Base-by-base conservation (phyloP, 2,329 filamentous ascomycete genomes). In the Penicillium frequentans region DNA sequence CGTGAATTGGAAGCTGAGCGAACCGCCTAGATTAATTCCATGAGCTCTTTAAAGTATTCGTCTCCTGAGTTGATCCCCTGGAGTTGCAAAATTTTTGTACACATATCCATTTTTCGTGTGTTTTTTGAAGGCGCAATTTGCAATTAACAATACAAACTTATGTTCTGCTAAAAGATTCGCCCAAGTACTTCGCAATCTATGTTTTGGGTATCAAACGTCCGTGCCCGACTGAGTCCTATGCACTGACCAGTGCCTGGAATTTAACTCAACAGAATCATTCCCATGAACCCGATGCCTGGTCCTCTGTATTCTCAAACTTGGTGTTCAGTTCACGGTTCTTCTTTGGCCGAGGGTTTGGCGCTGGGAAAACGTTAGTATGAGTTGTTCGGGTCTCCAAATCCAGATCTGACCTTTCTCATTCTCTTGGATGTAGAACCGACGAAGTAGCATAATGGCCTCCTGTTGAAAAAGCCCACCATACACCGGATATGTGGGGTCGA, bases 351-450 rank as follows among this genome's bases (percentile, higher is more conserved):
- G 85, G 86, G 63, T 86, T 85, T 3, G 85, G 85, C 31, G 85
- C 86, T 84, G 55, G 13, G 4, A 37, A 33, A 42, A 21, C 21
- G 33, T 54, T 23, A 48, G 21, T 42, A 35, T 42, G 57, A 31
- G n/a, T 52, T 42, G 19, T 33, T 49, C 35, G 14, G 13, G 16
- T 24, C 16, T 45, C 21, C 11, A 16, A 33, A 33, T 14, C 43
- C 31, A 49, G 27, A n/a, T 29, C 51, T 44, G 44, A 90, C 90
- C 91, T 81, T 95, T 90, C 62, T 90, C 91, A 75, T 99, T 99
- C 76, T 99, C 93, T 76, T 99, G 95, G 31, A 99, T 90, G 73
- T 99, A 99, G 75, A 99, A 99, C 57, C 93, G 87, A 62, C 96
- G 84, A 64, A 99, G 81, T 64, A 99, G 77, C 74, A 93, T 93